Evolutionary conservation across 2,329 filamentous ascomycete genomes (phyloP), one percentile per base, ranked within the genome.

Genomic region (Penicillium sp.): DNA sequence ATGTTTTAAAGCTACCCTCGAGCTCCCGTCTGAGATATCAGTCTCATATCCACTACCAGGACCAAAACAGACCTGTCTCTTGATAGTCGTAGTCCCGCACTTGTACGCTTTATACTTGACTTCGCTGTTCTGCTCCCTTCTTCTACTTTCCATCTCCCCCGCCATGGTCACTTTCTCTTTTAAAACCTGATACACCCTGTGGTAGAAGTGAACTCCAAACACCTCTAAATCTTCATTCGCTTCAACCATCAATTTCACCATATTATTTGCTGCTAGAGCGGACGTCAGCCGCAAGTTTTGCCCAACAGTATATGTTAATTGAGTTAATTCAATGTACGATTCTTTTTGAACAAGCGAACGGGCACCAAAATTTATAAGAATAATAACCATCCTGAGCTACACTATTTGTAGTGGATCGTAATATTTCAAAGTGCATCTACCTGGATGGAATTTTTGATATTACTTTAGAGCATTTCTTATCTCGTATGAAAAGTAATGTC

Each of bases 71-170:
- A 4, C 43, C 7, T 46, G 39, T 6, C 43, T 16, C 11, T 37
- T 37, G 7, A 50, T 35, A 29, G 13, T 16, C 14, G 19, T 37
- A 25, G 19, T 37, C 21, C 27, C n/a, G 10, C 42, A 46, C 19
- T 53, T 53, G 26, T 45, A 53, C 19, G 42, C 26, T 35, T 53
- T 25, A 37, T 53, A 53, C 39, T 27, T 21, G 19, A 53, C 39
- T 26, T 10, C 39, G 19, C 26, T 35, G 26, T 53, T 53, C 14
- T 16, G 25, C 3, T 4, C 42, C 26, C 19, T 53, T 45, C 50
- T 29, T 37, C 27, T 9, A 4, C 26, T 25, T 46, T 35, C 26
- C n/a, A 25, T 53, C 26, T 53, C 39, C 14, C 13, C 31, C 29
- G 25, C 42, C 50, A 53, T 16, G 39, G 39, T 16, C 11, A 53